A percentile compares a stretch with the other conserved stretches of the same genome.
Evolutionary conservation across 2,329 filamentous ascomycete species (phyloP).

Genomic region (Tolypocladium tropicale): DNA sequence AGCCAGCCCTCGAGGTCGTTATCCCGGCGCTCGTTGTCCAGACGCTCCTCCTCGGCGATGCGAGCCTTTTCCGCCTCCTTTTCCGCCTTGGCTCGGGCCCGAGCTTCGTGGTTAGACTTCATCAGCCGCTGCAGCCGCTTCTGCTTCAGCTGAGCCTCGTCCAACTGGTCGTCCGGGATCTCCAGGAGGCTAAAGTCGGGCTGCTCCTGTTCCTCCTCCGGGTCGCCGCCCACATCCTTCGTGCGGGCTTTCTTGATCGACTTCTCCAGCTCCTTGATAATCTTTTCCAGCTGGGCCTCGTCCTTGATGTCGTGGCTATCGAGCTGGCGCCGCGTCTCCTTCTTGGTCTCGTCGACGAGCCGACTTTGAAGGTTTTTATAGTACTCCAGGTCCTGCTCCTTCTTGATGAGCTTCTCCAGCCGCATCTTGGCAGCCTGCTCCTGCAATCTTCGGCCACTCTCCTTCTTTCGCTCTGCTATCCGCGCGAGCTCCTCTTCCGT

Average conservation of each 20-base stretch:
- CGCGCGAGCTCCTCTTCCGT: conserved; percentile 85
- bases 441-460: conserved; percentile 82
- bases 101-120: conserved; percentile 90
- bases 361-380: conserved; percentile 73
- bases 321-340: conserved; percentile 75
- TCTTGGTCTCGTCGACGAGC: conserved; percentile 72
- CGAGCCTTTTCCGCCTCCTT: conserved; percentile 89
- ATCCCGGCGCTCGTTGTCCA: conserved; percentile 74
- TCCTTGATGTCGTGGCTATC: conserved; percentile 90
- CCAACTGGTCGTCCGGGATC: conserved; percentile 80
- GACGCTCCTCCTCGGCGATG: conserved; percentile 68
- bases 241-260: conserved; percentile 82
- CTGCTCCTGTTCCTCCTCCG: conserved; percentile 70
- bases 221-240: conserved; percentile 78
- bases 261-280: conserved; percentile 82
- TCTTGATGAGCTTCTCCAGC: conserved; percentile 86
- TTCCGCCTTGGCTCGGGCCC: conserved; percentile 87
- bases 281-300: conserved; percentile 73
- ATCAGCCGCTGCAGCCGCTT: conserved; percentile 88
- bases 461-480: conserved; percentile 88
- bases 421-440: conserved; percentile 97
- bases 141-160: conserved; percentile 82
- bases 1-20: conserved; percentile 84
- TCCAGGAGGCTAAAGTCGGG: conserved; percentile 85
- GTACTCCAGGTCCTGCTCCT: conserved; percentile 91